Evolutionary conservation across 805 yeast genomes (phyloP), one percentile per base, ranked within the genome.

Genomic region (Yamadazyma takamatsuzukensis): DNA sequence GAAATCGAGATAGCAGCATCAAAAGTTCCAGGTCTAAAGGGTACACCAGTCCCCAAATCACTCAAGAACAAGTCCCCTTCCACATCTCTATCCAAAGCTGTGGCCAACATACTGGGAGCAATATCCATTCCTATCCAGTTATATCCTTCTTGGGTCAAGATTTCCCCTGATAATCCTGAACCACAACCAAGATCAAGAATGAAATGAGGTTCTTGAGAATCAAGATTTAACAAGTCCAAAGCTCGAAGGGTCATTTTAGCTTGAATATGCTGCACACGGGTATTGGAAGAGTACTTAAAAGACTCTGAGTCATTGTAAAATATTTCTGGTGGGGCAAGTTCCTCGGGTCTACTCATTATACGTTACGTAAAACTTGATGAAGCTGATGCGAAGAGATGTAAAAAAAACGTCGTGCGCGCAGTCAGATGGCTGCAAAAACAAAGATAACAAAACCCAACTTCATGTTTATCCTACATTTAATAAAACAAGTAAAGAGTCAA

Each of bases 191-290:
- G 73, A 70, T 93, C 98, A 13, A 93, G 72, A 8, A 93, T 55
- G 48, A 80, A 80, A 46, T 85, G 83, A 11, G 78, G 71, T 18
- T 62, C 66, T 1, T 77, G 76, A 16, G 43, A 32, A 18, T 83
- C 82, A 24, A 93, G 61, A 54, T 88, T 85, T 36, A 93, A 64
- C 22, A 93, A 67, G 48, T 93, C 98, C 29, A 93, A 65, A 0
- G 97, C 96, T 48, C 98, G 72, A 27, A 90, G 70, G 0, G 98
- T 88, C 98, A 93, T 93, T 55, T 86, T 84, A 2, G 97, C 97
- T 61, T 93, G 98, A 50, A 93, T 93, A 54, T 89, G 96, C 64
- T 93, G 98, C 30, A 93, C 96, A 71, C 98, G 93, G 4, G 96
- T 83, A 4, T 95, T 85, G 2, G 83, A 71, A 0, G 97, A 93